Percentiles rank a stretch among this genome's conserved stretches.
Evolutionary conservation across 805 yeast species (phyloP).

Genomic region (Sugiyamaella lignohabitans): DNA sequence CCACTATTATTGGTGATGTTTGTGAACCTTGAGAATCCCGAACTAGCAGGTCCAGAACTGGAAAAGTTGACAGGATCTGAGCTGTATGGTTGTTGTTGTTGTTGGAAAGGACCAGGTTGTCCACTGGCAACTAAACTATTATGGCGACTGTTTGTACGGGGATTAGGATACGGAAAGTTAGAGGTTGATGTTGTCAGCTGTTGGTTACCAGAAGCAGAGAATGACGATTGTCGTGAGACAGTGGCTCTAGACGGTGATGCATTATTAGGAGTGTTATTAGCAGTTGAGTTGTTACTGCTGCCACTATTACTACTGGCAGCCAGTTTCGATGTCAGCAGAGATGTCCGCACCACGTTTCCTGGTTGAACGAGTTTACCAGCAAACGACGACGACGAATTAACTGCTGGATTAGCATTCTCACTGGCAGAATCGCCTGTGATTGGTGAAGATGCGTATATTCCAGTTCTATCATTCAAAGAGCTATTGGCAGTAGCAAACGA

Average conservation of each 20-base stretch:
- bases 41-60: constrained; percentile 1
- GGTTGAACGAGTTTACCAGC: not conserved
- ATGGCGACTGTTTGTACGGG: constrained; percentile 11
- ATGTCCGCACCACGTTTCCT: constrained; percentile 15
- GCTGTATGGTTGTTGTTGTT: constrained; percentile 29
- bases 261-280: not conserved
- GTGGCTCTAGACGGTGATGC: not conserved
- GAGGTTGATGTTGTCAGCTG: constrained; percentile 10
- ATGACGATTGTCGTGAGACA: not conserved
- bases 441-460: not conserved
- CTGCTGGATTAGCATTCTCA: constrained; percentile 1
- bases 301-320: constrained; percentile 19
- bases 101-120: not conserved
- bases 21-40: not conserved
- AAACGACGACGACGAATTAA: constrained; percentile 2
- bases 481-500: constrained; percentile 5
- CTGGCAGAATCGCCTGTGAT: not conserved
- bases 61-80: constrained; percentile 22
- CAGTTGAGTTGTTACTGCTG: constrained; percentile 1
- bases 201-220: constrained; percentile 5
- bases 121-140: constrained; percentile 5
- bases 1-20: not conserved
- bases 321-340: constrained; percentile 32
- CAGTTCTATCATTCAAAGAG: constrained; percentile 3
- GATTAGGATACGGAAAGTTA: constrained; percentile 8